Evolutionary conservation across 352 stramenopile species (phyloP).

Genomic region (Paralagenidium karlingii): DNA sequence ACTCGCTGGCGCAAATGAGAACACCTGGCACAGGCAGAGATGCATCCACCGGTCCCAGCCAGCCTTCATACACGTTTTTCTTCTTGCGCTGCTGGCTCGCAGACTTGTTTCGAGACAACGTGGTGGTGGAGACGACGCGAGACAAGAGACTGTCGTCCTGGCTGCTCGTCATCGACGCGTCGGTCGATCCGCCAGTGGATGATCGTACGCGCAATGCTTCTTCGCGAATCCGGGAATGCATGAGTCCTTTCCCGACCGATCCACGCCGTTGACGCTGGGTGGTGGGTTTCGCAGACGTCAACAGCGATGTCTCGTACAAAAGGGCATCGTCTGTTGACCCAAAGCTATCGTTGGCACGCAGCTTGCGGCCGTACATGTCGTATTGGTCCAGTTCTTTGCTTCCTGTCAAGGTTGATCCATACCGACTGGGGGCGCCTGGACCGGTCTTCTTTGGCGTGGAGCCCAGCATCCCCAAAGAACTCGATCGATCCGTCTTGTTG

Average conservation of each 20-base stretch:
- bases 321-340: background rate
- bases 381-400: background rate
- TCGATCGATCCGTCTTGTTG: no score
- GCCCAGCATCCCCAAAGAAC: no score
- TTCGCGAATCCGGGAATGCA: slow-evolving; percentile 44
- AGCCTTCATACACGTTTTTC: slow-evolving; percentile 56
- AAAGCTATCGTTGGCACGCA: background rate
- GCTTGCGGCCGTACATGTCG: background rate
- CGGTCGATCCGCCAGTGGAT: background rate
- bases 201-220: slow-evolving; percentile 53
- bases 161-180: background rate
- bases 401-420: background rate
- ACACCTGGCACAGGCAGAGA: slow-evolving; percentile 60
- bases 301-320: no score
- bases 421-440: no score
- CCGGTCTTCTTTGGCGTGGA: no score
- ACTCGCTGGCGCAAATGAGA: slow-evolving; percentile 48
- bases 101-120: no score
- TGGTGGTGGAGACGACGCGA: no score
- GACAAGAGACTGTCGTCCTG: background rate
- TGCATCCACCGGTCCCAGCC: slow-evolving; percentile 54
- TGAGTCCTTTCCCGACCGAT: background rate
- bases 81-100: no score
- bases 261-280: no score
- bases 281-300: no score